phyloP scores from a whole-genome alignment of 1,284 basidiomycete species.

The Cerrena zonata region DNA sequence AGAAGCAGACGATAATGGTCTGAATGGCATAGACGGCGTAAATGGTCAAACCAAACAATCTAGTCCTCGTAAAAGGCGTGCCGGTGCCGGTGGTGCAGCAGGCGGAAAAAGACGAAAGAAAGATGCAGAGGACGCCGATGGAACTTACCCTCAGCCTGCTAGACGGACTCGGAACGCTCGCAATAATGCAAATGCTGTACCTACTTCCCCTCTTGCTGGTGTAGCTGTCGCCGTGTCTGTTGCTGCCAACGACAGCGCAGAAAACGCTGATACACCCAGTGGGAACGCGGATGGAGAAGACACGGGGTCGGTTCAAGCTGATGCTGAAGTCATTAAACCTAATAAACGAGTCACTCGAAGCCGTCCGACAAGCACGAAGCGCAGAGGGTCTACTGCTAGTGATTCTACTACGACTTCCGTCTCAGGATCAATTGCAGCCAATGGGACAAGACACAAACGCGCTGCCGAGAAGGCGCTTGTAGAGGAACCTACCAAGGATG shows the following conservation, averaged over 20 bases:
- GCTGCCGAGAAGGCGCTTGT: conserved; percentile 1
- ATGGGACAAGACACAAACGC: conserved; percentile 10
- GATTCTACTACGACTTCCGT: conserved; percentile 26
- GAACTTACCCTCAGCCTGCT: conserved; percentile 66
- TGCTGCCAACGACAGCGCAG: conserved; percentile 17
- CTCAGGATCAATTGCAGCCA: conserved; percentile 26
- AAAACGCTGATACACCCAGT: conserved; percentile 15
- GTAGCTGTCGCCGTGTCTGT: conserved; percentile 21
- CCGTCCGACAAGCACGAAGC: conserved; percentile 21
- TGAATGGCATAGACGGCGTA: conserved; percentile 13
- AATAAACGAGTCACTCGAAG: conserved; percentile 23
- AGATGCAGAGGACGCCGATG: conserved; percentile 58
- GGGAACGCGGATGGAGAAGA: conserved; percentile 17
- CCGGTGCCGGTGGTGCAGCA: conserved; percentile 28
- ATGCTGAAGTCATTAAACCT: conserved; percentile 13
- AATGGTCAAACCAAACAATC: conserved; percentile 20
- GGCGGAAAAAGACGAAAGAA: conserved; percentile 51
- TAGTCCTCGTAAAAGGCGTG: conserved; percentile 32
- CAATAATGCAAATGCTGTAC: conserved; percentile 23
- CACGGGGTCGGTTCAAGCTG: conserved; percentile 20
- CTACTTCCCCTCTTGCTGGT: conserved; percentile 25
- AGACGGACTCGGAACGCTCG: conserved; percentile 56
- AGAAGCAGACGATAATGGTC: conserved; percentile 18
- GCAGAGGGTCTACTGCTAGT: conserved; percentile 29
- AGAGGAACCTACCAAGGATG: background rate